Conservation (phyloP, 2,329 filamentous ascomycete species). For the Hirsutella rhossiliensis region DNA sequence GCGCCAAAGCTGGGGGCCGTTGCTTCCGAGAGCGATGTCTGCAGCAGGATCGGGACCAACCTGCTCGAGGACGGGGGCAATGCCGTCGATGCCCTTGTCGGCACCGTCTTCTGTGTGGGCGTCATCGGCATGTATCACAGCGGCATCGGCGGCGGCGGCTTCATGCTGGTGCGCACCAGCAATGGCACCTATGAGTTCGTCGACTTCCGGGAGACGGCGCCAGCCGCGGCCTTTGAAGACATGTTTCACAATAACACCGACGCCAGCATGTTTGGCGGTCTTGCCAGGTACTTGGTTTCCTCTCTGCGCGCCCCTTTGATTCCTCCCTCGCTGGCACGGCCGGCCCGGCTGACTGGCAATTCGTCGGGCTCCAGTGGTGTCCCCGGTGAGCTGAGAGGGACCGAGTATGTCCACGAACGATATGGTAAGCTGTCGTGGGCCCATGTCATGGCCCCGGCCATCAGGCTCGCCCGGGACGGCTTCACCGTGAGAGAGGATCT, state of each 20-base stretch:
- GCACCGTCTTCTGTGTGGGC: constrained; percentile 52
- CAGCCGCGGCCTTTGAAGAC: constrained; percentile 62
- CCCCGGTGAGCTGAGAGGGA: constrained; percentile 59
- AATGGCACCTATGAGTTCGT: constrained; percentile 65
- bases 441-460: constrained; percentile 55
- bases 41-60: constrained; percentile 45
- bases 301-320: too few relatives aligned
- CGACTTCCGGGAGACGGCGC: constrained; percentile 77
- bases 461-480: constrained; percentile 59
- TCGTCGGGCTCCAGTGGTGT: constrained; percentile 43
- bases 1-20: constrained; percentile 37
- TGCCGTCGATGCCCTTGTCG: constrained; percentile 54
- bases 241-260: constrained; percentile 66
- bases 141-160: constrained; percentile 70
- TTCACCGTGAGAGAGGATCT: constrained; percentile 63
- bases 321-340: too few relatives aligned
- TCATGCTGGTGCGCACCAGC: constrained; percentile 56
- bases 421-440: constrained; percentile 56
- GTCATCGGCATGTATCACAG: constrained; percentile 53
- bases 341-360: too few relatives aligned
- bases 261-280: constrained; percentile 54
- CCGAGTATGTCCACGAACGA: constrained; percentile 60
- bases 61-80: constrained; percentile 49
- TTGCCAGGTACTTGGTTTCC: constrained; percentile 48
- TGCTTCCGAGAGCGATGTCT: constrained; percentile 46